A percentile compares a stretch with the other conserved stretches of the same genome.
These are phyloP conservation scores for Candida pseudofarinosa DNA, from an alignment of 805 yeast genomes.

Conservation along the genomic window DNA sequence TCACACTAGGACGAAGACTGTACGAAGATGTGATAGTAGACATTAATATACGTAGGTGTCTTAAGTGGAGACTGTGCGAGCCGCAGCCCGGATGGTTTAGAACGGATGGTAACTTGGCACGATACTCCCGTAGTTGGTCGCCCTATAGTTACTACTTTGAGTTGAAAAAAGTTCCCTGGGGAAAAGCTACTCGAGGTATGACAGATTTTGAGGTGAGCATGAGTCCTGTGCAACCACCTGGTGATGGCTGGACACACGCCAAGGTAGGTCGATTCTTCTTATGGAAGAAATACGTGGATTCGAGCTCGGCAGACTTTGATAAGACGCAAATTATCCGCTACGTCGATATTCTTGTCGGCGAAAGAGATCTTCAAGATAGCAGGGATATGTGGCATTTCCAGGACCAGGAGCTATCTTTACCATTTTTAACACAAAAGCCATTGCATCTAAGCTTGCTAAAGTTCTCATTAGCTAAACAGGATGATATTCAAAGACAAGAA, in stretches of 20 bases:
- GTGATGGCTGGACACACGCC: slow-evolving; percentile 5
- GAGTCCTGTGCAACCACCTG: background rate
- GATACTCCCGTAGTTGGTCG: background rate
- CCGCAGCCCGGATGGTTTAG: slow-evolving; percentile 3
- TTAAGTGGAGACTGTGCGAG: slow-evolving; percentile 3
- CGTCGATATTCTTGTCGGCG: slow-evolving; percentile 24
- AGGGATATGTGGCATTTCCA: slow-evolving; percentile 21
- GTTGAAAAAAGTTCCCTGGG: background rate
- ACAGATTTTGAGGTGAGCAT: background rate
- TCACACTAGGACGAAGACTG: background rate
- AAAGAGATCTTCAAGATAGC: slow-evolving; percentile 23
- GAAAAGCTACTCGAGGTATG: background rate
- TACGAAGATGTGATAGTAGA: slow-evolving; percentile 1
- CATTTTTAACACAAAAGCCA: slow-evolving; percentile 12
- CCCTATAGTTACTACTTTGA: slow-evolving; percentile 4
- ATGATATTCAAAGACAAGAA: slow-evolving; percentile 2
- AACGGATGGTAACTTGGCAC: background rate
- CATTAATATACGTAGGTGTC: slow-evolving; percentile 4
- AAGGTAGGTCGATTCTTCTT: slow-evolving; percentile 1
- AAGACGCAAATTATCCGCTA: slow-evolving; percentile 9
- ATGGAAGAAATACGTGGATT: slow-evolving; percentile 3
- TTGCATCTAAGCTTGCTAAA: slow-evolving; percentile 19
- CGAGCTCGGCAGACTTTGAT: background rate
- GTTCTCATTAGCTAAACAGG: slow-evolving; percentile 12
- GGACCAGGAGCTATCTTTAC: slow-evolving; percentile 9